Evolutionary conservation across 257 asterid species (phyloP).

Genomic region (Lantana camara): DNA sequence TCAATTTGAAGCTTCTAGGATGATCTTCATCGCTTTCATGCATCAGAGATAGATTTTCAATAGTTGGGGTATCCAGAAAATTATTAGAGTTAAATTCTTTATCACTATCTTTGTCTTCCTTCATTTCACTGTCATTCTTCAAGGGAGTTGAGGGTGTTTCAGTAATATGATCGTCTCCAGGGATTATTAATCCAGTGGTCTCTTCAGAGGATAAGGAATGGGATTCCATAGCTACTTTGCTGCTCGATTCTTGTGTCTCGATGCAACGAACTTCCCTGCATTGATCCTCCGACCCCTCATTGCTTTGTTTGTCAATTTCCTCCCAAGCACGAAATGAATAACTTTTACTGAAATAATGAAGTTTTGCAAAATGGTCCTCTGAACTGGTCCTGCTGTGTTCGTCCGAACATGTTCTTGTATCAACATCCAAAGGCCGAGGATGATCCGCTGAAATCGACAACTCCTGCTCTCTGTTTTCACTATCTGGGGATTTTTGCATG

Average conservation of each 20-base stretch:
- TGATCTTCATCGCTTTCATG: conserved; percentile 39
- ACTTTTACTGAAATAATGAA: conserved; percentile 61
- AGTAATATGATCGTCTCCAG: conserved; percentile 20
- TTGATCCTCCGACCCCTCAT: conserved; percentile 63
- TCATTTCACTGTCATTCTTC: conserved; percentile 33
- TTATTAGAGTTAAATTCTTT: conserved; percentile 44
- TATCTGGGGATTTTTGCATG: conserved; percentile 55
- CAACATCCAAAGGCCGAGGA: conserved; percentile 46
- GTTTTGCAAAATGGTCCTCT: conserved; percentile 50
- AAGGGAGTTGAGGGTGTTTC: conserved; percentile 31
- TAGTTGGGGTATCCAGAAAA: conserved; percentile 40
- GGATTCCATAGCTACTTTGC: conserved; percentile 32
- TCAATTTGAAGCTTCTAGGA: conserved; percentile 43
- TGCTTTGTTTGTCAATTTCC: conserved; percentile 72
- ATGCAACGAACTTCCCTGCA: conserved; percentile 88
- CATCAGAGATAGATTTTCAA: conserved; percentile 40
- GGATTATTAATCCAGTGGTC: conserved; percentile 25
- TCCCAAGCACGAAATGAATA: conserved; percentile 79
- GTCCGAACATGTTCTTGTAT: conserved; percentile 54
- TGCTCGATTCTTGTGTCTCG: conserved; percentile 52
- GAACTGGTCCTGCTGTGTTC: conserved; percentile 73
- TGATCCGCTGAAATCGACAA: conserved; percentile 46
- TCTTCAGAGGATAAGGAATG: conserved; percentile 32
- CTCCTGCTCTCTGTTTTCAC: conserved; percentile 37
- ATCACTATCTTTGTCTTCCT: conserved; percentile 44